Evolutionary conservation across 331 rosid species (phyloP).

Genomic region (Erythrophleum ivorense): DNA sequence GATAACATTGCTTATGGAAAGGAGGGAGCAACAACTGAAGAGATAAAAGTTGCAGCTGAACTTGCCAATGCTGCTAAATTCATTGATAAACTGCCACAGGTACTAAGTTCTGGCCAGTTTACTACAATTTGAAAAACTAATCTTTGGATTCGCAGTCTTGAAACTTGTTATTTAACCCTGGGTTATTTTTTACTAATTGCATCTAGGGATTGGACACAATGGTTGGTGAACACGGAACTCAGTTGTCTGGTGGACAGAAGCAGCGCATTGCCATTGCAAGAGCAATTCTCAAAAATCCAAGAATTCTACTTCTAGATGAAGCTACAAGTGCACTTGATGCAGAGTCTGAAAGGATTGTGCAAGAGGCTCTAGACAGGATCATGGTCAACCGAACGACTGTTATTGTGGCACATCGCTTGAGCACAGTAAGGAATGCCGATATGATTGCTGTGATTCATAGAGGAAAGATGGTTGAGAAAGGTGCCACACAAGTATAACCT

Average conservation of each 20-base stretch:
- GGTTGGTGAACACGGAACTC: constrained; percentile 62
- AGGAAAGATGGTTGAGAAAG: constrained; percentile 63
- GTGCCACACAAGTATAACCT: constrained; percentile 36
- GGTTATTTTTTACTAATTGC: neutral
- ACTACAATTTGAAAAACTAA: neutral
- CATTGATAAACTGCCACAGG: constrained; percentile 61
- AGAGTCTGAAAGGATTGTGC: constrained; percentile 59
- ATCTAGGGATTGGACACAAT: constrained; percentile 57
- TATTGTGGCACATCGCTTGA: constrained; percentile 58
- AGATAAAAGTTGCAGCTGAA: constrained; percentile 51
- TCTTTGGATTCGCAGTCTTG: neutral
- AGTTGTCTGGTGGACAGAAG: constrained; percentile 58
- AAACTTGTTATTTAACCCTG: constrained; percentile 26
- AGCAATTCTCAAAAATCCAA: constrained; percentile 59
- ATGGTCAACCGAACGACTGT: constrained; percentile 59
- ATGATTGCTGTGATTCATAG: constrained; percentile 61
- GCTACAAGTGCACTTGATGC: constrained; percentile 65
- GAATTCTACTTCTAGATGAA: constrained; percentile 58
- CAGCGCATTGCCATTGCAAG: constrained; percentile 64
- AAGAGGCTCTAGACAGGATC: constrained; percentile 59
- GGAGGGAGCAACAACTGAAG: constrained; percentile 52
- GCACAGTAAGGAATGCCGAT: constrained; percentile 58
- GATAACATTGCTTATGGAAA: constrained; percentile 61
- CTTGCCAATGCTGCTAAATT: constrained; percentile 65
- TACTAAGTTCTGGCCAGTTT: constrained; percentile 18